Percentiles rank a stretch among this genome's conserved stretches.
phyloP scores from a whole-genome alignment of 495 filamentous ascomycete species.

The Tuber brumale region DNA sequence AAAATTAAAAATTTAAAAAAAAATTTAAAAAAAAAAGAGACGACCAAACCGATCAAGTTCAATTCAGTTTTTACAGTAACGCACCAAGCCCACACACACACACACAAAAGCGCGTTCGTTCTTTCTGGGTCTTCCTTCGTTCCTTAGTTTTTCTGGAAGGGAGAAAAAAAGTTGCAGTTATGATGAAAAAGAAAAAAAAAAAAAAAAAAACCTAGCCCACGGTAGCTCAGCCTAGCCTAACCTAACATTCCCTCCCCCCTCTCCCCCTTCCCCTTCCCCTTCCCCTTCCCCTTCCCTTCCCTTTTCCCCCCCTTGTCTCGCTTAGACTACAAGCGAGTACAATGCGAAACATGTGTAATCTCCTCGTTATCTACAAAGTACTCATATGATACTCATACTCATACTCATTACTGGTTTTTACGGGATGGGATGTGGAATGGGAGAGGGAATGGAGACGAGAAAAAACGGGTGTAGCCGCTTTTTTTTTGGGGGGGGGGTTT shows the following conservation, averaged over 20 bases:
- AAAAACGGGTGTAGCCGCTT: too few species aligned
- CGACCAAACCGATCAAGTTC: background rate
- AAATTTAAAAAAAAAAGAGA: background rate
- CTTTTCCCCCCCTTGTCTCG: background rate
- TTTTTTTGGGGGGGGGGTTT: too few species aligned
- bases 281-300: too few species aligned
- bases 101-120: background rate
- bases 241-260: background rate
- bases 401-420: too few species aligned
- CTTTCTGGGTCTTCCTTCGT: background rate
- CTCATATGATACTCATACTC: too few species aligned
- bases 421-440: too few species aligned
- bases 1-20: background rate
- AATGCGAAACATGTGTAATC: background rate
- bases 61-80: background rate
- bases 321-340: background rate
- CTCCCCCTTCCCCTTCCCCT: too few species aligned
- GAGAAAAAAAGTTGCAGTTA: background rate
- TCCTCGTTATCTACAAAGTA: background rate
- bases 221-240: background rate
- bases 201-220: too few species aligned
- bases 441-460: too few species aligned
- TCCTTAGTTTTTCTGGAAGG: background rate
- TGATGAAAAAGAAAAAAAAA: background rate
- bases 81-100: too few species aligned